Evolutionary conservation across 2,329 filamentous ascomycete genomes (phyloP), one percentile per base, ranked within the genome.

Genomic region (Neofusicoccum laricinum): DNA sequence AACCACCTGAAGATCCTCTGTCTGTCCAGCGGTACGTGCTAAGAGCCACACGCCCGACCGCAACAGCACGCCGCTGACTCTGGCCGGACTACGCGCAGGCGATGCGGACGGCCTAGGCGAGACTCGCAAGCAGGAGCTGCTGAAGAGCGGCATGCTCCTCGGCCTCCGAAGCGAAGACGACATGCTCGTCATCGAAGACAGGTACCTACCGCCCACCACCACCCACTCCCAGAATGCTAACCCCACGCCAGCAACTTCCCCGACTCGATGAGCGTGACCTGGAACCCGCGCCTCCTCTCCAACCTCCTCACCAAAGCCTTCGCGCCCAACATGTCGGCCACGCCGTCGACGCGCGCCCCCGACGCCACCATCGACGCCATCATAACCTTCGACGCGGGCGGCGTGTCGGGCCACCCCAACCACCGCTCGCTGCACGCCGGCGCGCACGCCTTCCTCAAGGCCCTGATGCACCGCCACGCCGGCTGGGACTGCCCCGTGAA

Each of bases 1-100:
- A 98, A 99, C 78, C 92, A 96, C 74, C 85, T 99, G 73, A 95
- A 96, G 79, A 96, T 99, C 67, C 80, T 98, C 64, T 99, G 95
- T 79, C 81, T 99, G 68, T 96, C 91, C 78, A 94, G 88, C 69
- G 93, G 91, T 89, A 79, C 49, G 77, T 71, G 17, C 43, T 48
- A 34, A 15, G 45, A 57, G 48, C 34, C 46, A n/a, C 21, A 30
- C 51, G 2, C 38, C 21, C n/a, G 21, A 17, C 2, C 19, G 12
- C 10, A 41, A 17, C 11, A 4, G 30, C 21, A 49, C 30, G 14
- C 15, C 7, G 36, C 10, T 45, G 12, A 40, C 4, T 43, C 69
- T 69, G 46, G 69, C 51, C 58, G 36, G 55, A 49, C 7, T 1
- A 11, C 21, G 19, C 55, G 65, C 70, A 90, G 90, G 92, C 64